A percentile compares a stretch with the other conserved stretches of the same genome.
Evolutionary conservation across 2,329 filamentous ascomycete species (phyloP).

Genomic region (Cordyceps javanica): DNA sequence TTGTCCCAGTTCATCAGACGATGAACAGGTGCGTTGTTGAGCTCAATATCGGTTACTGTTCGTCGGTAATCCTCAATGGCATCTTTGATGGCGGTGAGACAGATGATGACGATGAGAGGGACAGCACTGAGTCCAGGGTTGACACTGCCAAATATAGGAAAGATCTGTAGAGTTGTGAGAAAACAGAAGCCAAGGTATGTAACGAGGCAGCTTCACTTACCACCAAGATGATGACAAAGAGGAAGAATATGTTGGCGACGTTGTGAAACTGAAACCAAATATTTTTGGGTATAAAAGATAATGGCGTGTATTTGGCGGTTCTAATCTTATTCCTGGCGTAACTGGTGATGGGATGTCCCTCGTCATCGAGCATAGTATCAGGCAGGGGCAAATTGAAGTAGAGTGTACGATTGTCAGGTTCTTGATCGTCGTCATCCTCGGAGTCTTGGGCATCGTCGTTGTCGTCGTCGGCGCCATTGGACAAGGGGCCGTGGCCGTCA

Average conservation of each 20-base stretch:
- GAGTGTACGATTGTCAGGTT: constrained; percentile 49
- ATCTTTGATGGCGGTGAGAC: constrained; percentile 87
- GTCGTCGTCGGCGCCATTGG: constrained; percentile 21
- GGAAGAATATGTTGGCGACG: constrained; percentile 96
- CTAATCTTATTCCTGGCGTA: constrained; percentile 94
- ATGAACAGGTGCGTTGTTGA: constrained; percentile 95
- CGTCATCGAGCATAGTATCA: constrained; percentile 66
- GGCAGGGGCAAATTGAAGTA: constrained; percentile 87
- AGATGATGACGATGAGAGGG: constrained; percentile 86
- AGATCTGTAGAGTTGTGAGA: constrained; percentile 57
- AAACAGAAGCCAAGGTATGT: constrained; percentile 12
- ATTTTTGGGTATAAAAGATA: constrained; percentile 96
- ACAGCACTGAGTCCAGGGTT: constrained; percentile 88
- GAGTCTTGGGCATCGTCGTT: constrained; percentile 24
- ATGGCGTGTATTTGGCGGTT: constrained; percentile 92
- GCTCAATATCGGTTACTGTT: constrained; percentile 82
- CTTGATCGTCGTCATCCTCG: constrained; percentile 32
- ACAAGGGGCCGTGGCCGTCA: constrained; percentile 26
- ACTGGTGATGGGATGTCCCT: constrained; percentile 63
- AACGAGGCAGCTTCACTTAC: constrained; percentile 49
- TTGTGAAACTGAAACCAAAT: constrained; percentile 98
- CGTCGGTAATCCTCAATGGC: constrained; percentile 91
- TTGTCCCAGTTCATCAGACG: constrained; percentile 84
- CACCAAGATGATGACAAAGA: constrained; percentile 89
- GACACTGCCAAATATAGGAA: constrained; percentile 87